Evolutionary conservation across 306 rosid species (phyloP).

Genomic region (Lablab purpureus): DNA sequence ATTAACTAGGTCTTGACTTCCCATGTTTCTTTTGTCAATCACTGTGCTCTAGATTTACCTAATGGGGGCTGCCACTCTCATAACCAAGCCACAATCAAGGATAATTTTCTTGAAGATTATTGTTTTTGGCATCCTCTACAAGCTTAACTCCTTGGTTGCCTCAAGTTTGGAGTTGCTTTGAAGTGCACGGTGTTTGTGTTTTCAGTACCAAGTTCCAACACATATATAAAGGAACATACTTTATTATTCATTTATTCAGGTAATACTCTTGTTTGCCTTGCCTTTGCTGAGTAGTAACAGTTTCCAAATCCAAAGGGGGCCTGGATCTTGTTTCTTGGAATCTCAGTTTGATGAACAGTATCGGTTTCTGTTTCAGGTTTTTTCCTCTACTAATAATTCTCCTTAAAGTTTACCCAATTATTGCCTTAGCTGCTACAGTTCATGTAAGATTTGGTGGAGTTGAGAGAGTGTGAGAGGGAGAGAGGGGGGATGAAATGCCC

Average conservation of each 20-base stretch:
- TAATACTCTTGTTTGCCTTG: slow-evolving; percentile 47
- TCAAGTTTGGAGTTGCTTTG: slow-evolving; percentile 50
- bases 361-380: slow-evolving; percentile 43
- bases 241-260: slow-evolving; percentile 52
- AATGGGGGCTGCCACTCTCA: slow-evolving; percentile 46
- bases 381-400: slow-evolving; percentile 32
- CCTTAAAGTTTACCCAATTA: slow-evolving; percentile 33
- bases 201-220: slow-evolving; percentile 29
- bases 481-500: slow-evolving; percentile 54
- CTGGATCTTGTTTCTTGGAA: slow-evolving; percentile 55
- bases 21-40: slow-evolving; percentile 27
- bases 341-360: slow-evolving; percentile 41
- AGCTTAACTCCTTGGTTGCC: slow-evolving; percentile 43
- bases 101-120: slow-evolving; percentile 67
- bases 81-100: slow-evolving; percentile 38
- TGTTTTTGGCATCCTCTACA: slow-evolving; percentile 27
- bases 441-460: slow-evolving; percentile 46
- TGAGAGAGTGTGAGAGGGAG: slow-evolving; percentile 27
- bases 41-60: slow-evolving; percentile 53
- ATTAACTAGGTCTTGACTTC: slow-evolving; percentile 39
- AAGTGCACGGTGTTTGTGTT: slow-evolving; percentile 44
- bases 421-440: slow-evolving; percentile 21
- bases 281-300: slow-evolving; percentile 15
- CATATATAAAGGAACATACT: background rate
- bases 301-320: slow-evolving; percentile 41